phyloP scores from a whole-genome alignment of 1,139 yeast genomes.

The Sugiyamaella pinicola region DNA sequence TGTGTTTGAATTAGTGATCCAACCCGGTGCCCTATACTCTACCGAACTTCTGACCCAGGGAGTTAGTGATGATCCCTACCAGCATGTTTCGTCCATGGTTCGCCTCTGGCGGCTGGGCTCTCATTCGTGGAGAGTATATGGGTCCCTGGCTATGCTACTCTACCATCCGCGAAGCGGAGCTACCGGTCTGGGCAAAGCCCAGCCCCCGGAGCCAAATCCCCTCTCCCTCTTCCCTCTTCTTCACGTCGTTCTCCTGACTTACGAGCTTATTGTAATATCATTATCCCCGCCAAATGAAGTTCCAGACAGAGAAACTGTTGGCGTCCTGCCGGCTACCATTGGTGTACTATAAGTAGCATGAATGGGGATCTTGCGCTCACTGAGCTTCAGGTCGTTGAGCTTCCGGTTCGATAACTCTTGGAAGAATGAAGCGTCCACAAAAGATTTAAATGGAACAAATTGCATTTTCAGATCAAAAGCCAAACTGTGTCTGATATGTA shows the following conservation, averaged over 20 bases:
- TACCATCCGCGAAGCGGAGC: no score
- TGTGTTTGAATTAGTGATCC: slow-evolving; percentile 71
- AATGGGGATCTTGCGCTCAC: slow-evolving; percentile 50
- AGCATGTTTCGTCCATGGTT: no score
- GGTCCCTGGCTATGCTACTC: no score
- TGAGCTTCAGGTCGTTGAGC: slow-evolving; percentile 65
- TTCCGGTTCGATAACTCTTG: slow-evolving; percentile 67
- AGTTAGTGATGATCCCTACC: no score
- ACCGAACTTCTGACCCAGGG: slow-evolving; percentile 10
- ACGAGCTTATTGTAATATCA: slow-evolving; percentile 18
- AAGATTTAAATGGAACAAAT: slow-evolving; percentile 64
- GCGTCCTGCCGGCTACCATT: slow-evolving; percentile 42
- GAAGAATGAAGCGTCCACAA: slow-evolving; percentile 85
- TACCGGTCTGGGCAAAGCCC: no score
- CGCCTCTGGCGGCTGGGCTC: no score
- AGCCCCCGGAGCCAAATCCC: no score
- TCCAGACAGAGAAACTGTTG: slow-evolving; percentile 31
- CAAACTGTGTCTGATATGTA: neutral
- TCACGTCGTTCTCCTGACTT: no score
- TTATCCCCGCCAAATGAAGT: slow-evolving; percentile 31
- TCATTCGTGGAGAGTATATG: no score
- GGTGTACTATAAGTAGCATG: slow-evolving; percentile 49
- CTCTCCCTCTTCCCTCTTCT: no score
- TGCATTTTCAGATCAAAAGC: slow-evolving; percentile 26
- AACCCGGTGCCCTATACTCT: slow-evolving; percentile 41